Conservation (phyloP, 306 rosid genomes). For the Gleditsia sinensis region DNA sequence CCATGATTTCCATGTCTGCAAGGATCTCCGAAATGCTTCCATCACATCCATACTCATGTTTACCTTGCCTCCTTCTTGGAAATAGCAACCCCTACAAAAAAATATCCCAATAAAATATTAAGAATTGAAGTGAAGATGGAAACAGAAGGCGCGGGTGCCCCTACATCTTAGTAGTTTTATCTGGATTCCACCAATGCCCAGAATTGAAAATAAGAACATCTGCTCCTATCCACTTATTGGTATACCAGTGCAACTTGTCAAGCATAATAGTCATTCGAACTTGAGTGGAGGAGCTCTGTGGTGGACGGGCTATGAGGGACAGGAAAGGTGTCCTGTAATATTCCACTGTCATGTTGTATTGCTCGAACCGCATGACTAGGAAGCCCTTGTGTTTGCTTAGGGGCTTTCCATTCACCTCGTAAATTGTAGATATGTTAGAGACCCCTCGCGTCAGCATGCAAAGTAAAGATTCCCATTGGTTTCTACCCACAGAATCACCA, state of each 20-base stretch:
- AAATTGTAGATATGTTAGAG: constrained; percentile 63
- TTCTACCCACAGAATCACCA: constrained; percentile 89
- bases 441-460: constrained; percentile 79
- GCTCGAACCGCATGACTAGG: constrained; percentile 59
- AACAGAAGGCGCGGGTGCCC: not conserved
- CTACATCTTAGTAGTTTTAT: constrained; percentile 63
- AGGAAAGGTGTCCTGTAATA: constrained; percentile 84
- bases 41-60: constrained; percentile 62
- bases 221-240: constrained; percentile 64
- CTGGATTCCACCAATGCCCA: constrained; percentile 89
- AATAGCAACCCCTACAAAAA: constrained; percentile 67
- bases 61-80: constrained; percentile 66
- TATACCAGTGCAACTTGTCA: constrained; percentile 72
- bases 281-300: constrained; percentile 43
- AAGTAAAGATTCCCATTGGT: constrained; percentile 88
- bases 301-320: constrained; percentile 59
- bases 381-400: constrained; percentile 83
- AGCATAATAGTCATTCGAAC: constrained; percentile 49
- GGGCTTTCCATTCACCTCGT: constrained; percentile 76
- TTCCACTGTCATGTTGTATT: constrained; percentile 80
- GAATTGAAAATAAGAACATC: constrained; percentile 73
- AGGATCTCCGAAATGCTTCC: constrained; percentile 73
- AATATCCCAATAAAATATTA: not conserved
- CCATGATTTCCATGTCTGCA: constrained; percentile 86
- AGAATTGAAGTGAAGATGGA: not conserved